Conservation (phyloP, 2,329 filamentous ascomycete genomes). For the Cordyceps fumosorosea region DNA sequence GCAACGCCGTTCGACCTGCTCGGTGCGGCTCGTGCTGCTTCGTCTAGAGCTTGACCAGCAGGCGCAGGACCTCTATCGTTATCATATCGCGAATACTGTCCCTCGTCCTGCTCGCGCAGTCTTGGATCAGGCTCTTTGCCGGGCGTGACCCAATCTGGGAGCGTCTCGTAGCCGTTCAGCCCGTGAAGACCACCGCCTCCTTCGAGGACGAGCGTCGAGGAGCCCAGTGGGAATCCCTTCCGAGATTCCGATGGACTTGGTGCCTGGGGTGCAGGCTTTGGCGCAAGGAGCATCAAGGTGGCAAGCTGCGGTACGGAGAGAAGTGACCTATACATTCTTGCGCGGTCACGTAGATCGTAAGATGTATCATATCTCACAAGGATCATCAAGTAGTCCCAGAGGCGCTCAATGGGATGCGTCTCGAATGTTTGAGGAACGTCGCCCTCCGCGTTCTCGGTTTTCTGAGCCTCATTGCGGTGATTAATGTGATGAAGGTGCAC, state of each 20-base stretch:
- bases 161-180: slow-evolving; percentile 66
- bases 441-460: slow-evolving; percentile 28
- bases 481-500: slow-evolving; percentile 89
- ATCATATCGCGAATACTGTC: slow-evolving; percentile 25
- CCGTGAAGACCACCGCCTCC: slow-evolving; percentile 67
- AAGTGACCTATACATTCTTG: slow-evolving; percentile 80
- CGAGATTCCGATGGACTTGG: slow-evolving; percentile 83
- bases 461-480: slow-evolving; percentile 42
- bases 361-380: slow-evolving; percentile 89
- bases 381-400: slow-evolving; percentile 81
- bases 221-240: slow-evolving; percentile 72
- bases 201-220: slow-evolving; percentile 77
- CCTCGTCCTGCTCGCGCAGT: slow-evolving; percentile 52
- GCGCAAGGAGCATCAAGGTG: slow-evolving; percentile 81
- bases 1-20: slow-evolving; percentile 44
- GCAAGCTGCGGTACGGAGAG: slow-evolving; percentile 81
- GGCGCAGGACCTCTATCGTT: slow-evolving; percentile 35
- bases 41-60: slow-evolving; percentile 59
- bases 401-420: slow-evolving; percentile 60
- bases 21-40: slow-evolving; percentile 35
- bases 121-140: slow-evolving; percentile 73
- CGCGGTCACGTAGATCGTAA: slow-evolving; percentile 88
- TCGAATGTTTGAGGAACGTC: slow-evolving; percentile 26
- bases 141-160: slow-evolving; percentile 79
- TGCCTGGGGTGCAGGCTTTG: slow-evolving; percentile 87